Evolutionary conservation across 495 filamentous ascomycete genomes (phyloP), one percentile per base, ranked within the genome.

Genomic region (Entonaema liquescens): DNA sequence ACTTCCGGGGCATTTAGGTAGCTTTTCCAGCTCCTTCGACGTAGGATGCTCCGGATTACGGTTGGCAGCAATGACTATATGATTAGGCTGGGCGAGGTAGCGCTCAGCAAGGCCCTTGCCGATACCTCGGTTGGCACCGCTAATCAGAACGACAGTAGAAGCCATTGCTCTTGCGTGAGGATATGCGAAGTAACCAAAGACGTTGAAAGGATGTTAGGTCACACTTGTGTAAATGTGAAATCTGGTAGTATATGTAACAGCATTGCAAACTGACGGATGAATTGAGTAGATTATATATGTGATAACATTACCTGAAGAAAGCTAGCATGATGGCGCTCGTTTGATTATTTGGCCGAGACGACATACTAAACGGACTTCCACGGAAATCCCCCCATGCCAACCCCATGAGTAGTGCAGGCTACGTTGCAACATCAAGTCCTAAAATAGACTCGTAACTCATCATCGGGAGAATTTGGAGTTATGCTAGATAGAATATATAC

Each of bases 41-140:
- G 29, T 36, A 6, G 54, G 29, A 25, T 70, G 38, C 3, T 44
- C 52, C 0, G 78, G 76, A 56, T 79, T 55, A 26, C 79, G 79
- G 59, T 68, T 66, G 11, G 75, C 74, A 13, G 79, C 78, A 26
- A 81, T 76, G 67, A 80, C 76, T 57, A 65, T 71, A 54, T 79
- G 67, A 50, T 76, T 58, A n/a, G 76, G 76, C 19, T 40, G 29
- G 12, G 67, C 68, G 6, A 79, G 76, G 49, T 68, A 79, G 3
- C 38, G 67, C 40, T 67, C 42, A 19, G 72, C 58, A 15, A 79
- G 64, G 0, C 61, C 73, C 33, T 66, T 74, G 29, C 79, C 76
- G 29, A 80, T 21, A 19, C 79, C 77, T 21, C 76, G 75, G 52
- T 70, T 76, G 4, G 75, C 70, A 23, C 76, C 76, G 25, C 65